Base-by-base conservation (phyloP, 202 grass and related monocot genomes). In the Carex arenaria region DNA sequence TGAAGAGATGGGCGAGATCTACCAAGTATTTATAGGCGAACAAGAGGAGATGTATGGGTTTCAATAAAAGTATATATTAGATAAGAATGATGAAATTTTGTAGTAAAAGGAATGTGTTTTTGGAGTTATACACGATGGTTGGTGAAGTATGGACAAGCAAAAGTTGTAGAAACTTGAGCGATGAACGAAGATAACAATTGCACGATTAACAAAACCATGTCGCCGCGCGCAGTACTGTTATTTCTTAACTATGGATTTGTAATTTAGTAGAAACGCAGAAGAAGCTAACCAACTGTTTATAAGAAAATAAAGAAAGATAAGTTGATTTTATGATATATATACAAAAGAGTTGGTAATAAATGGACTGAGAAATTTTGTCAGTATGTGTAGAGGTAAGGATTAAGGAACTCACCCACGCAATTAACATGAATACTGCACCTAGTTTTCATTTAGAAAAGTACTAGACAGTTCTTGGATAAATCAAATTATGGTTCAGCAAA, bases 1-100 rank as follows among this genome's bases (percentile, higher is more conserved):
- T 45, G 17, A 43, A 63, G 52, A 78, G 45, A 45, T 40, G 31
- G 7, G 54, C 63, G 54, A 40, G 28, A 76, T 55, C 10, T 42
- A 43, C 30, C 30, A 40, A 13, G 10, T 80, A 61, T 80, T 60
- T 80, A 80, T 80, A 80, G 77, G 18, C 9, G 31, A 70, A 45
- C 67, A 40, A 42, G 76, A 79, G 20, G 3, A 11, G 18, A 40
- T 10, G 17, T 55, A 11, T 78, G 1, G 3, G 17, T 10, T 80
- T 61, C 19, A 17, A 80, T 61, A 43, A 80, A 80, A 56, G 30
- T 49, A 49, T 26, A 26, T 1, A 26, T 49, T 43, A 40, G 4
- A 43, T 14, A 80, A 10, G n/a, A 80, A 13, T 80, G 38, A 61
- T 40, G 14, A 28, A 28, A 61, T 63, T 80, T 20, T 17, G 54